Evolutionary conservation across 352 stramenopile genomes (phyloP).

Genomic region (Pythium phragmitis): DNA sequence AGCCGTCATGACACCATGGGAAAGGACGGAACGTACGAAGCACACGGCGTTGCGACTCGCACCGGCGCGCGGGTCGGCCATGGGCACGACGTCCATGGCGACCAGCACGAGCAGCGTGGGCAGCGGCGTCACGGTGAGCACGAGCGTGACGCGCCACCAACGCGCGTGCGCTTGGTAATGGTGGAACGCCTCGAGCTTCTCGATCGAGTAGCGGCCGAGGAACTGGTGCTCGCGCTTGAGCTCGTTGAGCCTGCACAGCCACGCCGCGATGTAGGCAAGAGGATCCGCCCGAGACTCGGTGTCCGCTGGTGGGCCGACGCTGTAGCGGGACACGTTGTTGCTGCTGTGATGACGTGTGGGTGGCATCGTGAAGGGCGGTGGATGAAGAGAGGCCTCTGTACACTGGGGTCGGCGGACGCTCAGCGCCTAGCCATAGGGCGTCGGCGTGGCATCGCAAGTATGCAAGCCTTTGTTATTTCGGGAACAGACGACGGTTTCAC

Average conservation of each 20-base stretch:
- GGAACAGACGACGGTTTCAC: too few relatives aligned
- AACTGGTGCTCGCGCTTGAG: constrained; percentile 15
- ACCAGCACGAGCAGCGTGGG: constrained; percentile 19
- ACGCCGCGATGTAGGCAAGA: not conserved
- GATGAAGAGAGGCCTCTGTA: too few relatives aligned
- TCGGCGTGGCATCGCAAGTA: too few relatives aligned
- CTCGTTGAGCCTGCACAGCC: not conserved
- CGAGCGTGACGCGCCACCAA: constrained; percentile 7
- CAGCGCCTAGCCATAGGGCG: too few relatives aligned
- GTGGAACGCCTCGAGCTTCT: constrained; percentile 24
- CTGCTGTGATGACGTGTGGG: too few relatives aligned
- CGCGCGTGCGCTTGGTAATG: constrained; percentile 12
- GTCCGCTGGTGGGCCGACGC: too few relatives aligned
- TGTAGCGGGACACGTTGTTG: too few relatives aligned
- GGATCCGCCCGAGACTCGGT: too few relatives aligned
- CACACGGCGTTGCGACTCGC: constrained; percentile 5
- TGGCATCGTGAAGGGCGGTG: too few relatives aligned
- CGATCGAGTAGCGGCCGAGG: constrained; percentile 27
- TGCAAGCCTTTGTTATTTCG: too few relatives aligned
- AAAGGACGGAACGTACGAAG: constrained; percentile 16
- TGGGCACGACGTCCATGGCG: constrained; percentile 11
- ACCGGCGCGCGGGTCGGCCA: constrained; percentile 6
- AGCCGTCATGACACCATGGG: constrained; percentile 13
- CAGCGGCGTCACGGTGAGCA: constrained; percentile 11
- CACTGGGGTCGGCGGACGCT: too few relatives aligned